Evolutionary conservation across 1,284 basidiomycete genomes (phyloP).

Genomic region (Apiotrichum gamsii): DNA sequence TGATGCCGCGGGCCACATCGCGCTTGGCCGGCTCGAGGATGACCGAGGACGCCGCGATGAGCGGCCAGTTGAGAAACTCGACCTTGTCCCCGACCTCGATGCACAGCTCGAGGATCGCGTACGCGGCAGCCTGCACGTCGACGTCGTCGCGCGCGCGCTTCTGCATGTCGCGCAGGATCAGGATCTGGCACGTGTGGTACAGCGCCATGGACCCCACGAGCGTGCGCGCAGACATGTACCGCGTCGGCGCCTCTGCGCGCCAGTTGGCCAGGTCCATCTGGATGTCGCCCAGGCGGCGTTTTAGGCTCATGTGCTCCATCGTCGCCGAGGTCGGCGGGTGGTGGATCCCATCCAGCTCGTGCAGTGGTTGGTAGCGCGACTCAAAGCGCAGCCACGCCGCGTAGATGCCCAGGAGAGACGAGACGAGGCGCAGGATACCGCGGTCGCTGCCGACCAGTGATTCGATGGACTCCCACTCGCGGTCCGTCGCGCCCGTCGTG

Average conservation of each 20-base stretch:
- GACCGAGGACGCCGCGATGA: slow-evolving; percentile 32
- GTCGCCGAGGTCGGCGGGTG: slow-evolving; percentile 14
- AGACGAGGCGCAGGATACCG: slow-evolving; percentile 18
- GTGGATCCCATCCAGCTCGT: slow-evolving; percentile 13
- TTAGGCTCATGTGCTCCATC: slow-evolving; percentile 14
- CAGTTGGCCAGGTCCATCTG: slow-evolving; percentile 18
- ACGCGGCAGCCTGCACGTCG: slow-evolving; percentile 27
- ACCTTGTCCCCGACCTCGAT: slow-evolving; percentile 36
- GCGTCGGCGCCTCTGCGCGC: slow-evolving; percentile 16
- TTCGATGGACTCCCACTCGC: slow-evolving; percentile 29
- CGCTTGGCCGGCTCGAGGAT: slow-evolving; percentile 20
- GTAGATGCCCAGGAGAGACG: slow-evolving; percentile 11
- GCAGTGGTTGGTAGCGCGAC: slow-evolving; percentile 16
- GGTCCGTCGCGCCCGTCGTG: slow-evolving; percentile 13
- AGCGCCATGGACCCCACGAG: slow-evolving; percentile 30
- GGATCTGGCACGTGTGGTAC: slow-evolving; percentile 34
- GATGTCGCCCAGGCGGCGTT: slow-evolving; percentile 11
- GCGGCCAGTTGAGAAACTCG: slow-evolving; percentile 41
- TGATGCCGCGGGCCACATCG: slow-evolving; percentile 22
- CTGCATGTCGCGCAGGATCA: slow-evolving; percentile 29
- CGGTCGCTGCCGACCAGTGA: slow-evolving; percentile 29
- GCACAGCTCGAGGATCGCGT: slow-evolving; percentile 30
- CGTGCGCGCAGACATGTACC: slow-evolving; percentile 22
- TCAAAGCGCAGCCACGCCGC: slow-evolving; percentile 15
- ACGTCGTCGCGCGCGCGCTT: slow-evolving; percentile 19